Evolutionary conservation across 345 rosid species (phyloP).

Genomic region (Salix brachista): DNA sequence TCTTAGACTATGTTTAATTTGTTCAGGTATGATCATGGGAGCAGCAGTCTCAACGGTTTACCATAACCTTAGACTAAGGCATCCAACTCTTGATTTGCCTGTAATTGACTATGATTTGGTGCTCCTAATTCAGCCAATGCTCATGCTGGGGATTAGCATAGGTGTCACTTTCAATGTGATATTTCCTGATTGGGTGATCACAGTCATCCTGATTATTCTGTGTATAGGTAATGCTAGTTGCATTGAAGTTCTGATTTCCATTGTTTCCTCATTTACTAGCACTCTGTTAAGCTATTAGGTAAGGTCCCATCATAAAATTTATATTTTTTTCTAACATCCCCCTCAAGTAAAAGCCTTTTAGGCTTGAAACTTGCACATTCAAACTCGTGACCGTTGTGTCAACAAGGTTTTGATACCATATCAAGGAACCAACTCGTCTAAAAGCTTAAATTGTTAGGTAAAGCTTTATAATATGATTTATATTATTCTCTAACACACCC

Average conservation of each 20-base stretch:
- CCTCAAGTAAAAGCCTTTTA: too few species aligned
- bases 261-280: background rate
- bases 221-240: background rate
- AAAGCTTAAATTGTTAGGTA: too few species aligned
- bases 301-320: too few species aligned
- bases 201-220: constrained; percentile 7
- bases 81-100: constrained; percentile 19
- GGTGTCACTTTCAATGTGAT: constrained; percentile 17
- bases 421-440: too few species aligned
- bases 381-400: too few species aligned
- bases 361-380: too few species aligned
- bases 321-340: too few species aligned
- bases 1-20: background rate
- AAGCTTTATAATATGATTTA: too few species aligned
- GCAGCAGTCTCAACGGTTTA: constrained; percentile 12
- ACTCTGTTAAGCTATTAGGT: too few species aligned
- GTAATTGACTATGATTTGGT: constrained; percentile 14
- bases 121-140: constrained; percentile 14
- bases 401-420: too few species aligned
- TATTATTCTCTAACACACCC: too few species aligned
- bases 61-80: constrained; percentile 11
- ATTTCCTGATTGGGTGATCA: constrained; percentile 17
- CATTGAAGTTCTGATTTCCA: background rate
- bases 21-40: constrained; percentile 18
- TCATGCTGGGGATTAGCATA: constrained; percentile 17